phyloP scores from a whole-genome alignment of 352 stramenopile genomes.

The Aphanomyces invadans region DNA sequence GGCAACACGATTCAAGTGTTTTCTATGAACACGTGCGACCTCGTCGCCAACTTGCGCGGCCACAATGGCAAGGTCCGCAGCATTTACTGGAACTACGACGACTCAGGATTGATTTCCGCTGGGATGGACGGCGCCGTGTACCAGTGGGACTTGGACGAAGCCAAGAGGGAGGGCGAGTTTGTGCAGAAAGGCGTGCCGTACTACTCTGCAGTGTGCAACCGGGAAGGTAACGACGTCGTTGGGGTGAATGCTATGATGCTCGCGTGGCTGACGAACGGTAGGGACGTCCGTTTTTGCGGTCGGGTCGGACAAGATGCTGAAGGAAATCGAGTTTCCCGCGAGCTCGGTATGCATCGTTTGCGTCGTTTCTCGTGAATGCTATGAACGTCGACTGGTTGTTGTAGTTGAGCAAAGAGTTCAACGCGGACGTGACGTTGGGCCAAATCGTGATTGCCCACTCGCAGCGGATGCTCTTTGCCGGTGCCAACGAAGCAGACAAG shows the following conservation, averaged over 20 bases:
- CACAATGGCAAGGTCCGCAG: slow-evolving; percentile 90
- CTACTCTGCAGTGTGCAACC: slow-evolving; percentile 78
- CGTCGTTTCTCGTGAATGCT: not conserved
- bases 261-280: slow-evolving; percentile 24
- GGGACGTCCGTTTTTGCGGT: slow-evolving; percentile 60
- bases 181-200: slow-evolving; percentile 91
- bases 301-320: slow-evolving; percentile 82
- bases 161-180: slow-evolving; percentile 87
- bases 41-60: slow-evolving; percentile 83
- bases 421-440: slow-evolving; percentile 69
- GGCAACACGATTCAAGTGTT: slow-evolving; percentile 91
- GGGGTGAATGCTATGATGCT: too few relatives aligned
- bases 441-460: slow-evolving; percentile 80
- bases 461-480: slow-evolving; percentile 87
- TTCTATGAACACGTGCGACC: slow-evolving; percentile 86
- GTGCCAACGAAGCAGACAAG: slow-evolving; percentile 53
- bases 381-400: slow-evolving; percentile 33
- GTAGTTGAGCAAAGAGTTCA: slow-evolving; percentile 68
- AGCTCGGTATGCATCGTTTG: slow-evolving; percentile 21
- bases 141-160: slow-evolving; percentile 88
- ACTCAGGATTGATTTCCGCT: slow-evolving; percentile 79
- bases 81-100: slow-evolving; percentile 82
- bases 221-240: too few relatives aligned
- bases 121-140: slow-evolving; percentile 91
- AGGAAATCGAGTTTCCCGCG: slow-evolving; percentile 82